A percentile compares a stretch with the other conserved stretches of the same genome.
Evolutionary conservation across 1,139 yeast species (phyloP).

Genomic region (Kluyveromyces sp.): DNA sequence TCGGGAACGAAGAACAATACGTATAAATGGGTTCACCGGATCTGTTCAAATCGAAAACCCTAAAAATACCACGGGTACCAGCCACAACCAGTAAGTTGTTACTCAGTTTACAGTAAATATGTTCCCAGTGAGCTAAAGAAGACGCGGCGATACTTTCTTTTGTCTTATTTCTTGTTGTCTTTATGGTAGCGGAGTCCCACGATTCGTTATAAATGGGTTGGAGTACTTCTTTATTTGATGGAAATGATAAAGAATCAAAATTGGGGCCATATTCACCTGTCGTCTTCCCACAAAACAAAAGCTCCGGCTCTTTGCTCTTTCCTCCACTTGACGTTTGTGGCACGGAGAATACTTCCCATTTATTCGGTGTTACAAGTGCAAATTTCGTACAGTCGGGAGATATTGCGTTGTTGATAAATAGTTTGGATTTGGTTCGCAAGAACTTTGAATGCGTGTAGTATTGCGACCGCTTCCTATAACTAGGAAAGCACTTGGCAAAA

Average conservation of each 20-base stretch:
- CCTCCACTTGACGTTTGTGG: slow-evolving; percentile 33
- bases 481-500: slow-evolving; percentile 77
- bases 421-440: slow-evolving; percentile 44
- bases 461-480: slow-evolving; percentile 60
- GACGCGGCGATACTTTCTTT: slow-evolving; percentile 1
- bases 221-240: slow-evolving; percentile 24
- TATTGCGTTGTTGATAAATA: slow-evolving; percentile 53
- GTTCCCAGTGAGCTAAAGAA: slow-evolving; percentile 45
- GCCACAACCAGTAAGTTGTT: slow-evolving; percentile 56
- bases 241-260: slow-evolving; percentile 35
- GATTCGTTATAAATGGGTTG: slow-evolving; percentile 8
- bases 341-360: slow-evolving; percentile 66
- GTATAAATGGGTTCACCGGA: slow-evolving; percentile 62
- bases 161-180: slow-evolving; percentile 13
- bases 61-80: slow-evolving; percentile 65
- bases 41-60: slow-evolving; percentile 53
- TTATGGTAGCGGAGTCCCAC: slow-evolving; percentile 6
- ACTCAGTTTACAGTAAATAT: slow-evolving; percentile 57
- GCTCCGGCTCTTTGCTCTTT: slow-evolving; percentile 39
- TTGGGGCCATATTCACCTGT: slow-evolving; percentile 59
- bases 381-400: slow-evolving; percentile 46
- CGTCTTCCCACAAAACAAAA: slow-evolving; percentile 62
- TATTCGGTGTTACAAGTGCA: slow-evolving; percentile 56
- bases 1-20: slow-evolving; percentile 65
- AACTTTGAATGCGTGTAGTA: slow-evolving; percentile 56